Evolutionary conservation across 2,329 filamentous ascomycete species (phyloP).

Genomic region (Xylaria sp.): DNA sequence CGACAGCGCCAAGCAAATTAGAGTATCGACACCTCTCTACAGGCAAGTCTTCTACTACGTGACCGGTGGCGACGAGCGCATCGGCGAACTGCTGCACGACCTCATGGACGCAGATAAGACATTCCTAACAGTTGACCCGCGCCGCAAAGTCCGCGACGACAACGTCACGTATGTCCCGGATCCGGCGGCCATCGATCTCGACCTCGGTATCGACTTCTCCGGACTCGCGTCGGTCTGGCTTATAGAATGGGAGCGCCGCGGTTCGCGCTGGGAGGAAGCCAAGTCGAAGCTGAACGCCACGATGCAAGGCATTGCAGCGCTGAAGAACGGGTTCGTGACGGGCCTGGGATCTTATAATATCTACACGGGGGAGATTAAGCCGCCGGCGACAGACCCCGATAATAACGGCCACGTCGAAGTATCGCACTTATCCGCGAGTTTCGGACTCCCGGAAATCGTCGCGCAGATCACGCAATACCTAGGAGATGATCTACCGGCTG

Average conservation of each 20-base stretch:
- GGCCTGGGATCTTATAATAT: constrained; percentile 59
- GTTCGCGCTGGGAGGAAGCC: constrained; percentile 58
- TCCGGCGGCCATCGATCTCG: constrained; percentile 52
- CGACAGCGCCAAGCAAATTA: constrained; percentile 66
- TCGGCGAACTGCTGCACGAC: constrained; percentile 60
- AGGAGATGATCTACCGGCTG: constrained; percentile 50
- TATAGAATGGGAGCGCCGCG: constrained; percentile 64
- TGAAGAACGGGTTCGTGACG: constrained; percentile 65
- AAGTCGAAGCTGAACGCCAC: constrained; percentile 55
- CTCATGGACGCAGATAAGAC: constrained; percentile 59
- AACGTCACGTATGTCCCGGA: constrained; percentile 55
- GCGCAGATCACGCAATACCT: constrained; percentile 60
- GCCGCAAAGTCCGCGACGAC: constrained; percentile 59
- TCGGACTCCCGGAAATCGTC: constrained; percentile 63
- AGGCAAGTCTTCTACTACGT: constrained; percentile 63
- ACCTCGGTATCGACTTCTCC: constrained; percentile 65
- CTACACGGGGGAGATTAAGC: constrained; percentile 54
- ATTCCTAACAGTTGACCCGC: constrained; percentile 59
- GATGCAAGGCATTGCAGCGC: constrained; percentile 55
- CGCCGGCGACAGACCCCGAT: constrained; percentile 57
- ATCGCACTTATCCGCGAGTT: constrained; percentile 62
- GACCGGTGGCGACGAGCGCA: constrained; percentile 62
- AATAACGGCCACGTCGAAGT: constrained; percentile 59
- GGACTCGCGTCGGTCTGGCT: constrained; percentile 63
- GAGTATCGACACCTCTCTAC: constrained; percentile 64